Conservation (phyloP, 1,284 basidiomycete genomes). For the Fomes fomentarius region DNA sequence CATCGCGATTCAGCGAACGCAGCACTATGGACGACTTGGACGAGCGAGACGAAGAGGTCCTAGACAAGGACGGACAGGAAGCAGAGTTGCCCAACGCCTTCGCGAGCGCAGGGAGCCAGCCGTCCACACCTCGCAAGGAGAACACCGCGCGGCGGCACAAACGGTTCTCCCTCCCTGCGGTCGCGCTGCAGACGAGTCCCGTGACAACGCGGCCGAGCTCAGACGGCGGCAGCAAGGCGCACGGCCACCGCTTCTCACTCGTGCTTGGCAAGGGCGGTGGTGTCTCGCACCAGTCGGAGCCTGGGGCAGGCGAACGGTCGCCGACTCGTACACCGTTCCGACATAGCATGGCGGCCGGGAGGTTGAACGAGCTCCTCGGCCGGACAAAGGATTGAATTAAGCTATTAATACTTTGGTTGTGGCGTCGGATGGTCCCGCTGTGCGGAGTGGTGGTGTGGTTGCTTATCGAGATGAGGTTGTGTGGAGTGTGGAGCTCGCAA, state of each 20-base stretch:
- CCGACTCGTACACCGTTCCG: constrained; percentile 22
- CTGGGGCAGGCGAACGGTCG: constrained; percentile 8
- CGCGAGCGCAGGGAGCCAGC: constrained; percentile 16
- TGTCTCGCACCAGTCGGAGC: not conserved
- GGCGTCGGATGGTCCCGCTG: too few relatives aligned
- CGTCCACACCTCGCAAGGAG: constrained; percentile 43
- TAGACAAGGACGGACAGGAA: constrained; percentile 13
- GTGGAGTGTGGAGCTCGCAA: too few relatives aligned
- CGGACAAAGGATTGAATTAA: constrained; percentile 28
- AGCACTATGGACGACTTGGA: constrained; percentile 28
- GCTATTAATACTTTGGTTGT: too few relatives aligned
- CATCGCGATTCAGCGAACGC: constrained; percentile 30
- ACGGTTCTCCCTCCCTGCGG: constrained; percentile 73
- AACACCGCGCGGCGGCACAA: constrained; percentile 65
- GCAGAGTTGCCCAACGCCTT: not conserved
- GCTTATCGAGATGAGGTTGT: too few relatives aligned
- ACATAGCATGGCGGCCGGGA: constrained; percentile 39
- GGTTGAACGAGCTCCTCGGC: constrained; percentile 42
- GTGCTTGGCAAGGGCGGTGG: constrained; percentile 47
- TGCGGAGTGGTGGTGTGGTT: too few relatives aligned
- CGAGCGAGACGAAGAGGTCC: constrained; percentile 28
- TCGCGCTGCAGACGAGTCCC: constrained; percentile 72
- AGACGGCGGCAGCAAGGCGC: too few relatives aligned
- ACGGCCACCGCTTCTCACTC: constrained; percentile 57
- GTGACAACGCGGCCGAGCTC: constrained; percentile 60